Base-by-base conservation (phyloP, 345 rosid genomes). In the Populus davidiana region DNA sequence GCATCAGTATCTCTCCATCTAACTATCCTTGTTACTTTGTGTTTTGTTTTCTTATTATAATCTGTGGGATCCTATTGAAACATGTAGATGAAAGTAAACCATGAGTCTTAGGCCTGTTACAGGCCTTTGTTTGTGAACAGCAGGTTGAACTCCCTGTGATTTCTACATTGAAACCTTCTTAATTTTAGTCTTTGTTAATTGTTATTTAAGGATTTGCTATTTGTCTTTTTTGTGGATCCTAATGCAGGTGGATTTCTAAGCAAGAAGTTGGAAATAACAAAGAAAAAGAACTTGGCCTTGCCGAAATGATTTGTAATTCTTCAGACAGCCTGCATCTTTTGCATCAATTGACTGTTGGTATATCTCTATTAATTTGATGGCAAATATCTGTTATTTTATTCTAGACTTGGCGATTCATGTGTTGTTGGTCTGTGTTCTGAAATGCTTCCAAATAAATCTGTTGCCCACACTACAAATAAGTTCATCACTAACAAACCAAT, bases 231-330 rank as follows among this genome's bases (percentile, higher is more conserved):
- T 41, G 12, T 14, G 33, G 66, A 79, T 70, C 71, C 71, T 38
- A 77, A 77, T 80, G 13, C 83, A 88, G 91, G 90, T 75, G 87
- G 83, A 47, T 83, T 84, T 76, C 81, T 71, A 6, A 80, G 80
- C 81, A 88, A 85, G 81, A 83, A 79, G 81, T 63, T 80, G 41
- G 86, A 78, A 29, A 63, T 71, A 41, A 18, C 82, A 36, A 87
- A 77, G 78, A 73, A 36, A 33, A 69, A 79, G 17, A 77, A 79
- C 83, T 71, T 73, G 23, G 71, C 78, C 50, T 77, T 74, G 6
- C 73, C 82, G 49, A 89, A 80, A 83, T 87, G 80, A 86, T 75
- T 14, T 16, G n/a, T n/a, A 68, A 56, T 47, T 43, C 73, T 56
- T 43, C 29, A 25, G 43, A 36, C 69, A 17, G 67, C 66, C 43